Conservation (phyloP, 1,139 yeast species). For the Protomyces pachydermus region DNA sequence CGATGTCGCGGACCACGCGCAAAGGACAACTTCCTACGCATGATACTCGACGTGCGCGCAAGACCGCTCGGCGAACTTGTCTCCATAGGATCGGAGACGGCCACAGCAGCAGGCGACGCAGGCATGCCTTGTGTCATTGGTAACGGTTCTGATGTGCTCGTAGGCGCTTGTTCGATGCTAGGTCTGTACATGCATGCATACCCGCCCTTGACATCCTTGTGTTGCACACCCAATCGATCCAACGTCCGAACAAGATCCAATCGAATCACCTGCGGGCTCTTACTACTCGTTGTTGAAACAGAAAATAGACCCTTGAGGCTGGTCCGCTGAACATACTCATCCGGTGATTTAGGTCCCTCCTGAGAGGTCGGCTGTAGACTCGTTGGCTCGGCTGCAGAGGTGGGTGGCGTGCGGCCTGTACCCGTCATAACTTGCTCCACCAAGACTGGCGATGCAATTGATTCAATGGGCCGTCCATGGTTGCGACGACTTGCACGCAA, state of each 20-base stretch:
- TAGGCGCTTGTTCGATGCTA: slow-evolving; percentile 30
- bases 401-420: background rate
- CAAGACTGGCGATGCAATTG: background rate
- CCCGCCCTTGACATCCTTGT: slow-evolving; percentile 90
- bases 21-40: slow-evolving; percentile 17
- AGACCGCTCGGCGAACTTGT: slow-evolving; percentile 7
- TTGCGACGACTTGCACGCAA: slow-evolving; percentile 4
- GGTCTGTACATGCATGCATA: slow-evolving; percentile 77
- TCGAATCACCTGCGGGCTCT: slow-evolving; percentile 82
- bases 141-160: background rate
- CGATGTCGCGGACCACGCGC: slow-evolving; percentile 14
- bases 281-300: slow-evolving; percentile 92
- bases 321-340: slow-evolving; percentile 15
- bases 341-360: background rate
- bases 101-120: background rate
- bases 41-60: slow-evolving; percentile 6
- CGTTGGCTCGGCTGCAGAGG: background rate
- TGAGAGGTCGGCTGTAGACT: background rate
- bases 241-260: slow-evolving; percentile 76
- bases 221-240: slow-evolving; percentile 70
- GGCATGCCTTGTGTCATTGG: background rate
- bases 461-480: background rate
- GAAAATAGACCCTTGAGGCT: slow-evolving; percentile 88
- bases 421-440: background rate
- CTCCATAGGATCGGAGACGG: background rate